These are phyloP conservation scores for Nigrospora sphaerica DNA, from an alignment of 2,329 filamentous ascomycete species.

Conservation along the genomic window DNA sequence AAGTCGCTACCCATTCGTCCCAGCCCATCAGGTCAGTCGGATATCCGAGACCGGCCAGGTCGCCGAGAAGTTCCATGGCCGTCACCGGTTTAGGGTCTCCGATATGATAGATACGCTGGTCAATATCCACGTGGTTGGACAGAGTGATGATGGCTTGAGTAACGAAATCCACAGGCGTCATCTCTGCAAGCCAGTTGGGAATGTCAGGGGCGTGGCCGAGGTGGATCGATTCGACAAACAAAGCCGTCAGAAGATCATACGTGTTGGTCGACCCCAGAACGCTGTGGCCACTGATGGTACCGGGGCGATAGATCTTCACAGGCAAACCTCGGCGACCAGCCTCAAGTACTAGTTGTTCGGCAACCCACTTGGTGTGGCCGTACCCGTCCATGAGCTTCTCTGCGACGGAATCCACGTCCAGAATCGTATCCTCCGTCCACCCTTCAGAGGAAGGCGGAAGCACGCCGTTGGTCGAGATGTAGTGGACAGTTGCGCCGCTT, in stretches of 20 bases:
- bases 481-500: constrained; percentile 65
- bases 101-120: constrained; percentile 65
- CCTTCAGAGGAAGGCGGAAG: constrained; percentile 62
- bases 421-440: constrained; percentile 63
- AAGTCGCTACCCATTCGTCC: constrained; percentile 68
- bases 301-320: constrained; percentile 63
- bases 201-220: constrained; percentile 65
- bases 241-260: constrained; percentile 68
- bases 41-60: constrained; percentile 62
- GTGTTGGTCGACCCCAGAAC: constrained; percentile 68
- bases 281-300: constrained; percentile 75
- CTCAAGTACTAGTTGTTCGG: constrained; percentile 66
- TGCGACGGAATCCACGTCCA: constrained; percentile 62
- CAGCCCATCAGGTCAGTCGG: constrained; percentile 58
- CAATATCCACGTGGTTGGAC: constrained; percentile 52
- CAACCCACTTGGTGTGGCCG: constrained; percentile 76
- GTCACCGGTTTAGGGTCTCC: constrained; percentile 65
- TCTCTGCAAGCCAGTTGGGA: constrained; percentile 70
- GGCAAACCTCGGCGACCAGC: constrained; percentile 63
- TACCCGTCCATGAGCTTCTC: constrained; percentile 66
- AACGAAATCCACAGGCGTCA: constrained; percentile 80
- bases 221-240: constrained; percentile 71
- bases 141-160: constrained; percentile 67
- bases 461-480: constrained; percentile 76
- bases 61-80: constrained; percentile 58